phyloP scores from a whole-genome alignment of 1,139 yeast genomes.

The Protomyces inouyei region DNA sequence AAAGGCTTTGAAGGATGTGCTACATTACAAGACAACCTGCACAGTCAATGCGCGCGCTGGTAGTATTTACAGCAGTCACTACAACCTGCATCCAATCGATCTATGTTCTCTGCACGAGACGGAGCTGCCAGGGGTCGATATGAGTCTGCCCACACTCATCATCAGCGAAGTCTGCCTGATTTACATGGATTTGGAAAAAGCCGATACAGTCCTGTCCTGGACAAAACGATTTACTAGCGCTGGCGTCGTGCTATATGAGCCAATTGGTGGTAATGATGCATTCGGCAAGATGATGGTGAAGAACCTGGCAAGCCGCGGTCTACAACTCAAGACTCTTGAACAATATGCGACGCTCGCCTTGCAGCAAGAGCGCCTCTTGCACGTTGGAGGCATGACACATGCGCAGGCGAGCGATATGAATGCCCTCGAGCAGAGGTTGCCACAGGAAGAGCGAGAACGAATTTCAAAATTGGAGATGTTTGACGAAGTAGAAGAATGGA shows the following conservation, averaged over 20 bases:
- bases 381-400: constrained; percentile 33
- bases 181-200: constrained; percentile 58
- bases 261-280: constrained; percentile 63
- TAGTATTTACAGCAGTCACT: constrained; percentile 2
- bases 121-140: constrained; percentile 39
- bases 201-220: constrained; percentile 50
- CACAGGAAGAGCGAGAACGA: constrained; percentile 44
- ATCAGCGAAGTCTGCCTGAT: constrained; percentile 89
- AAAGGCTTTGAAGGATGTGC: constrained; percentile 15
- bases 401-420: constrained; percentile 54
- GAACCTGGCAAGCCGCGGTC: constrained; percentile 62
- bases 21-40: neutral
- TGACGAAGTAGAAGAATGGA: constrained; percentile 86
- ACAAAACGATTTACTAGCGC: constrained; percentile 19
- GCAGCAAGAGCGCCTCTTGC: constrained; percentile 44
- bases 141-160: constrained; percentile 57
- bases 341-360: constrained; percentile 48
- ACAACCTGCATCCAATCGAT: constrained; percentile 19
- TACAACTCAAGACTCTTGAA: constrained; percentile 61
- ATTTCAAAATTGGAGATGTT: constrained; percentile 58
- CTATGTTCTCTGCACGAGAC: neutral
- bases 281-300: constrained; percentile 80
- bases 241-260: constrained; percentile 60
- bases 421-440: constrained; percentile 58
- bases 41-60: constrained; percentile 13